phyloP scores from a whole-genome alignment of 345 rosid genomes.

The Geranium brycei region DNA sequence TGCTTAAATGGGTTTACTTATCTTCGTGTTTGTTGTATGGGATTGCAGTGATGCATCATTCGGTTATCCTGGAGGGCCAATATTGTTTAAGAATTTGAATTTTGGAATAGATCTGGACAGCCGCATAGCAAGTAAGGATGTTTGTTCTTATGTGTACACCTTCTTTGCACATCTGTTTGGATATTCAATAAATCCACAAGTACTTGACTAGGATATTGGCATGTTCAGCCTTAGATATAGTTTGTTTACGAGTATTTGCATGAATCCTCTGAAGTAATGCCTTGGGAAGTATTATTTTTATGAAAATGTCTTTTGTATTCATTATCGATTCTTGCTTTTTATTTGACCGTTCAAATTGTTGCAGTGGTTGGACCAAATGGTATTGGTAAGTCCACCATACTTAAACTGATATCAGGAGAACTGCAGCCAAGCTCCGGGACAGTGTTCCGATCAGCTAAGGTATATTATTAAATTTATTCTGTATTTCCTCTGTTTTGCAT shows the following conservation, averaged over 20 bases:
- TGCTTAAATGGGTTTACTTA: not conserved
- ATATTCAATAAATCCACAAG: too few species aligned
- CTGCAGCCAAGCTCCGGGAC: constrained; percentile 96
- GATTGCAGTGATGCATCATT: constrained; percentile 87
- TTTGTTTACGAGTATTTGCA: too few species aligned
- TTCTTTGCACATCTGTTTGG: too few species aligned
- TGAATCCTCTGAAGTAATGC: too few species aligned
- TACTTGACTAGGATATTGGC: too few species aligned
- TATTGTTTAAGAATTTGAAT: constrained; percentile 78
- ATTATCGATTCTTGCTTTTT: too few species aligned
- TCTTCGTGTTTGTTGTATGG: constrained; percentile 14
- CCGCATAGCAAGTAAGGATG: constrained; percentile 85
- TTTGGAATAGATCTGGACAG: constrained; percentile 98
- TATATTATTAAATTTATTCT: constrained; percentile 14
- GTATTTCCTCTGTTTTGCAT: not conserved
- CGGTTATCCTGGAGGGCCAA: constrained; percentile 91
- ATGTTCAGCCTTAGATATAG: too few species aligned
- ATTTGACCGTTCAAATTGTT: constrained; percentile 4
- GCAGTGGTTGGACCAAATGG: constrained; percentile 99
- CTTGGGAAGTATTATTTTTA: too few species aligned
- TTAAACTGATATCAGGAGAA: constrained; percentile 89
- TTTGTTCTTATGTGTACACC: not conserved
- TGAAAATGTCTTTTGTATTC: too few species aligned
- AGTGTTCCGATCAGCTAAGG: constrained; percentile 97
- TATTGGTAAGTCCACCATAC: constrained; percentile 96